Percentiles rank a stretch among this genome's conserved stretches.
These are phyloP conservation scores for Eimeria tenella DNA, from an alignment of 169 alveolate genomes.

Conservation along the genomic window DNA sequence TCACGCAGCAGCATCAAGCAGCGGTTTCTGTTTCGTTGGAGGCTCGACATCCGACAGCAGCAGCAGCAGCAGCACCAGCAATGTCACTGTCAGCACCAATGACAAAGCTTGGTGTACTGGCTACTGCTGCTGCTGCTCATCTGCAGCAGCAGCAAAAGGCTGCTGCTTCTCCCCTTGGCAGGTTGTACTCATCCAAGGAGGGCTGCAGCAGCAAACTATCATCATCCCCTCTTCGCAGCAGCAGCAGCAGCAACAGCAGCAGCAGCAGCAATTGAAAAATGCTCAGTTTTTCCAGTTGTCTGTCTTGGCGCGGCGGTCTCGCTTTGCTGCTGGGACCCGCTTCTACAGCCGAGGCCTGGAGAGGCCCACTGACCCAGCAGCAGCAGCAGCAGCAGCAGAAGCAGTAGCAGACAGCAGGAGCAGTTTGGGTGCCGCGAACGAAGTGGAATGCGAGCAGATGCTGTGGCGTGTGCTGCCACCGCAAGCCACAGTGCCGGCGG, in stretches of 20 bases:
- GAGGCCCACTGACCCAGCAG: constrained; percentile 9
- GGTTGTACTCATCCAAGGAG: constrained; percentile 25
- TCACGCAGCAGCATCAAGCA: not conserved
- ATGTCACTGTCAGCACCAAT: not conserved
- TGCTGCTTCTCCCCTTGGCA: constrained; percentile 66
- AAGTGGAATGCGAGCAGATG: constrained; percentile 97
- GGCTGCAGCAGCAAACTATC: constrained; percentile 48
- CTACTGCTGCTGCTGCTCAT: constrained; percentile 47
- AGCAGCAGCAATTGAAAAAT: not conserved
- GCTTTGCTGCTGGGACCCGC: constrained; percentile 96
- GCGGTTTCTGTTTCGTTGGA: not conserved
- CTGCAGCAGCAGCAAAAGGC: constrained; percentile 5
- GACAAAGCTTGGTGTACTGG: not conserved
- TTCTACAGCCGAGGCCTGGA: constrained; percentile 83
- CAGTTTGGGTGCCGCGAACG: constrained; percentile 90
- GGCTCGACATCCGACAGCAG: not conserved
- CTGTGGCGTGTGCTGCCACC: constrained; percentile 79
- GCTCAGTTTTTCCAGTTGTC: constrained; percentile 82
- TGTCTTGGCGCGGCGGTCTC: constrained; percentile 90
- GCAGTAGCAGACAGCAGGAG: constrained; percentile 37
- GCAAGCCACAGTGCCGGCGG: not conserved
- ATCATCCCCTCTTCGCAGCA: constrained; percentile 19
- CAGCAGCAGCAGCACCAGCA: not conserved
- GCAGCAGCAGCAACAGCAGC: constrained; percentile 43
- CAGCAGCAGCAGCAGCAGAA: constrained; percentile 27